Conservation (phyloP, 305 asterid genomes). For the Caryopteris hybrid region DNA sequence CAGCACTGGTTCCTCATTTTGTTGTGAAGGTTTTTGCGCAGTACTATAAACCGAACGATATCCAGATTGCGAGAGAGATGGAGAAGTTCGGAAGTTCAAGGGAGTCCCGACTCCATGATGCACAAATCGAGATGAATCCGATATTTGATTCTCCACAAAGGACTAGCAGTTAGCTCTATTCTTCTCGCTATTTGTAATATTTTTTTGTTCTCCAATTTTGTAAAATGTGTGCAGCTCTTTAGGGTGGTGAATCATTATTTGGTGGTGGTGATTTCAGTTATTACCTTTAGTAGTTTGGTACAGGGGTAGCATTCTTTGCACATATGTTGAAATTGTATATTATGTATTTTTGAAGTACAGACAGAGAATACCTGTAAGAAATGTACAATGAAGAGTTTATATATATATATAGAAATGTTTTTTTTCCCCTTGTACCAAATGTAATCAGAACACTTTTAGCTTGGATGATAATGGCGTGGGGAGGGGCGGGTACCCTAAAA, state of each 20-base stretch:
- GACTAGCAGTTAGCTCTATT: slow-evolving; percentile 4
- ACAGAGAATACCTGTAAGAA: slow-evolving; percentile 16
- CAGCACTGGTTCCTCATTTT: slow-evolving; percentile 74
- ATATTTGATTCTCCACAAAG: slow-evolving; percentile 37
- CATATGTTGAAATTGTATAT: slow-evolving; percentile 49
- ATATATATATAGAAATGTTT: not conserved
- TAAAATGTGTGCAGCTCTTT: slow-evolving; percentile 27
- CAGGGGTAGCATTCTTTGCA: slow-evolving; percentile 33
- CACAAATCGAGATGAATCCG: slow-evolving; percentile 70
- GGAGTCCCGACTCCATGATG: slow-evolving; percentile 14
- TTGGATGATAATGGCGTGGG: too few relatives aligned
- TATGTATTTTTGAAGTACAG: slow-evolving; percentile 15
- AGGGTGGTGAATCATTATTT: slow-evolving; percentile 22
- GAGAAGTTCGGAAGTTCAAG: slow-evolving; percentile 51
- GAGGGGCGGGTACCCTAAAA: too few relatives aligned
- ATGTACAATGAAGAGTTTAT: not conserved
- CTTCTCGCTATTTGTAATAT: not conserved
- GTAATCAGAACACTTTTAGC: too few relatives aligned
- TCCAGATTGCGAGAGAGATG: slow-evolving; percentile 77
- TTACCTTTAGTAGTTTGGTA: slow-evolving; percentile 22
- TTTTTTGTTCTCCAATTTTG: not conserved
- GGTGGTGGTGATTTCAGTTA: too few relatives aligned
- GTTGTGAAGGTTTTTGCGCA: slow-evolving; percentile 48
- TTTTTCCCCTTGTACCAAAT: too few relatives aligned
- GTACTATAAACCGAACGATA: slow-evolving; percentile 49